Conservation (phyloP, 495 filamentous ascomycete genomes). For the Penicillium cinerascens region DNA sequence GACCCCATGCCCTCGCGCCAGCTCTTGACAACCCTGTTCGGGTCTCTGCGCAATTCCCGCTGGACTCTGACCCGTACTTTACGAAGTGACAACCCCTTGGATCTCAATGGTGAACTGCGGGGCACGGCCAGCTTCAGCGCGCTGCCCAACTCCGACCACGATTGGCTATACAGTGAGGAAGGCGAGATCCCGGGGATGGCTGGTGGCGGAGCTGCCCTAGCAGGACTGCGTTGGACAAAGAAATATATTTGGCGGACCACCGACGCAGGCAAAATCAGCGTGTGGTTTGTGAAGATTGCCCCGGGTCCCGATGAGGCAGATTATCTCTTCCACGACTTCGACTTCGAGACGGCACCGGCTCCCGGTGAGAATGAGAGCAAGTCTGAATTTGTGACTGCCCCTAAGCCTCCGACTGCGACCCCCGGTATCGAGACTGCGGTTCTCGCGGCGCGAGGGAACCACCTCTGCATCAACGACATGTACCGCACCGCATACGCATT, state of each 20-base stretch:
- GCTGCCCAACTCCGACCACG: slow-evolving; percentile 11
- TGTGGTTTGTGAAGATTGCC: slow-evolving; percentile 46
- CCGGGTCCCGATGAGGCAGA: slow-evolving; percentile 36
- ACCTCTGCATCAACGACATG: slow-evolving; percentile 49
- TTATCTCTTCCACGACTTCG: slow-evolving; percentile 46
- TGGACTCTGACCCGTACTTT: slow-evolving; percentile 42
- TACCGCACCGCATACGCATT: slow-evolving; percentile 48
- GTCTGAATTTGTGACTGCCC: slow-evolving; percentile 25
- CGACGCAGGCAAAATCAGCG: slow-evolving; percentile 33
- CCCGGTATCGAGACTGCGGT: slow-evolving; percentile 22
- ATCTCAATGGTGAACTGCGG: slow-evolving; percentile 39
- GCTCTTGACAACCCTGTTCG: slow-evolving; percentile 26
- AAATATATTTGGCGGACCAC: slow-evolving; percentile 44
- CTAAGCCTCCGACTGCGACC: slow-evolving; percentile 16
- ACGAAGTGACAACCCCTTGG: slow-evolving; percentile 41
- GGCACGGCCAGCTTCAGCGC: slow-evolving; percentile 41
- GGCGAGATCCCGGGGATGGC: slow-evolving; percentile 35
- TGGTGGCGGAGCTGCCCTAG: slow-evolving; percentile 7
- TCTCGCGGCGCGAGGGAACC: slow-evolving; percentile 38
- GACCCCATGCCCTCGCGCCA: slow-evolving; percentile 16
- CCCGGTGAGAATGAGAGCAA: neutral
- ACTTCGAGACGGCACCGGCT: slow-evolving; percentile 17
- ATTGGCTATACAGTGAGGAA: slow-evolving; percentile 46
- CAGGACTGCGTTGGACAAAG: slow-evolving; percentile 41
- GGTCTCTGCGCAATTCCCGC: slow-evolving; percentile 28